Percentiles rank a stretch among this genome's conserved stretches.
Conservation (phyloP, 352 stramenopile species). For the Phytophthora melonis region DNA sequence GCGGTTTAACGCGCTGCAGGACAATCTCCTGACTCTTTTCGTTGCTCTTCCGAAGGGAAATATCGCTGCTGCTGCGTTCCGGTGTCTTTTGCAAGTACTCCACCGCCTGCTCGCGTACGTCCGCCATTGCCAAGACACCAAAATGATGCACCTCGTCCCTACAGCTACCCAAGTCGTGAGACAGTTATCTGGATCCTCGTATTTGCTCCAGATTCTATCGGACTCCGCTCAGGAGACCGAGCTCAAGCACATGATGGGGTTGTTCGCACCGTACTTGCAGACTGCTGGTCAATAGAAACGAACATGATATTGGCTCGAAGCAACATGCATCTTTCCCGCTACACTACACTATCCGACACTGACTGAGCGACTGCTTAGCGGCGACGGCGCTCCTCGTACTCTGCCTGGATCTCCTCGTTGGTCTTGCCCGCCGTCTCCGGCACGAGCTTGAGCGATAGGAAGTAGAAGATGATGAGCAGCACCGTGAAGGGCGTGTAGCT, state of each 20-base stretch:
- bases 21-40: slow-evolving; percentile 76
- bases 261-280: slow-evolving; percentile 50
- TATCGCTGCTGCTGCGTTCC: slow-evolving; percentile 48
- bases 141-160: slow-evolving; percentile 46
- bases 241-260: slow-evolving; percentile 51
- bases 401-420: slow-evolving; percentile 61
- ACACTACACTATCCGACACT: background rate
- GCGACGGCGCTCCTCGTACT: slow-evolving; percentile 46
- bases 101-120: slow-evolving; percentile 72
- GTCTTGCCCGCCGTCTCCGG: slow-evolving; percentile 63
- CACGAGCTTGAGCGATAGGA: slow-evolving; percentile 52
- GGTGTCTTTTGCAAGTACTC: slow-evolving; percentile 66
- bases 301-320: slow-evolving; percentile 34
- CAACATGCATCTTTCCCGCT: slow-evolving; percentile 18
- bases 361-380: slow-evolving; percentile 13
- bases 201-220: slow-evolving; percentile 63
- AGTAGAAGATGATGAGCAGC: slow-evolving; percentile 51
- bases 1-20: slow-evolving; percentile 65
- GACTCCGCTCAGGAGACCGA: slow-evolving; percentile 59
- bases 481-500: slow-evolving; percentile 50
- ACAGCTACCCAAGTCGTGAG: slow-evolving; percentile 52
- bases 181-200: slow-evolving; percentile 71
- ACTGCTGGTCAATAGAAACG: slow-evolving; percentile 25
- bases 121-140: slow-evolving; percentile 48
- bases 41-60: slow-evolving; percentile 52